Evolutionary conservation across 129 eudicot genomes (phyloP).

Genomic region (Glebionis coronaria): DNA sequence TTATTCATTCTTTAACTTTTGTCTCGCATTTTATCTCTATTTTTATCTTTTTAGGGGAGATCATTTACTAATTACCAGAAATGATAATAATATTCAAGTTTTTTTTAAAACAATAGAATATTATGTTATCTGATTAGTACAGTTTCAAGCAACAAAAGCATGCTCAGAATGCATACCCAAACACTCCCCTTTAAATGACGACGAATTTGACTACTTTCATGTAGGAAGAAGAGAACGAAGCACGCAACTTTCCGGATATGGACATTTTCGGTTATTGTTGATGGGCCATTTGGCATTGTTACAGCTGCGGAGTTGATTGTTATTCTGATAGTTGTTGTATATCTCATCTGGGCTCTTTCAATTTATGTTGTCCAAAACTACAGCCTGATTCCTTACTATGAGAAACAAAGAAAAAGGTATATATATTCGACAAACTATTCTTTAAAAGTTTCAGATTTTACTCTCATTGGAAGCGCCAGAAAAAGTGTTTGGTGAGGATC

Average conservation of each 20-base stretch:
- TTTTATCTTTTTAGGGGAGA: too few relatives aligned
- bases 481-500: too few relatives aligned
- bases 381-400: constrained; percentile 27
- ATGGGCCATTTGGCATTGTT: constrained; percentile 90
- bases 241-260: constrained; percentile 53
- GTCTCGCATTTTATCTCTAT: not conserved
- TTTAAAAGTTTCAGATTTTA: not conserved
- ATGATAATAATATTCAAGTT: not conserved
- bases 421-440: not conserved
- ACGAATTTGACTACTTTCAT: not conserved
- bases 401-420: constrained; percentile 43
- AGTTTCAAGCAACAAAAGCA: not conserved
- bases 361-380: constrained; percentile 38
- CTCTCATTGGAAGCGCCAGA: not conserved
- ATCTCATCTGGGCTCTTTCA: constrained; percentile 54
- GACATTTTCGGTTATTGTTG: constrained; percentile 81
- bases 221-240: constrained; percentile 50
- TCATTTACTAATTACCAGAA: too few relatives aligned
- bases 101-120: not conserved
- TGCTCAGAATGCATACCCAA: not conserved
- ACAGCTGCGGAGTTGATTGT: constrained; percentile 81
- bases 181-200: not conserved
- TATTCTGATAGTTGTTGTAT: constrained; percentile 50
- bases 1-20: not conserved
- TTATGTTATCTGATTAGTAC: not conserved